Conservation (phyloP, 176 grass and related monocot genomes). For the Phyllostachys edulis region DNA sequence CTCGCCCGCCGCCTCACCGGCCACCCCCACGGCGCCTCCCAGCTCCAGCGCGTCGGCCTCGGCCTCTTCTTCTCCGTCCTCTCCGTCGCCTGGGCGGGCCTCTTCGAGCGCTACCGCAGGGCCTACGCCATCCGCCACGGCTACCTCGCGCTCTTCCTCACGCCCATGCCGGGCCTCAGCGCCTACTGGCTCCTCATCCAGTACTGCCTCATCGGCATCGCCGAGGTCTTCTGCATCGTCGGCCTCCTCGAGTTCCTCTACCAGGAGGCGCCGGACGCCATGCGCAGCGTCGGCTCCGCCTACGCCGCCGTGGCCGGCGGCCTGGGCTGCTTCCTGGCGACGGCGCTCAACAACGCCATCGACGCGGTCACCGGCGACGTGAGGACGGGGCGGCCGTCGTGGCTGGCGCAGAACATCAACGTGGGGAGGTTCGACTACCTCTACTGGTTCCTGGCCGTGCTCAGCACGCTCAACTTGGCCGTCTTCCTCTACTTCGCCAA, state of each 20-base stretch:
- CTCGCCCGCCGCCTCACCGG: constrained; percentile 69
- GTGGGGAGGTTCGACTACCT: constrained; percentile 73
- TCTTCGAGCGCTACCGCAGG: constrained; percentile 79
- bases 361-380: constrained; percentile 61
- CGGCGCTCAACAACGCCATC: constrained; percentile 70
- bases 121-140: constrained; percentile 69
- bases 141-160: constrained; percentile 57
- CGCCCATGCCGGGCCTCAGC: constrained; percentile 79
- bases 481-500: constrained; percentile 64
- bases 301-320: constrained; percentile 93
- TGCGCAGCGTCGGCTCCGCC: constrained; percentile 74
- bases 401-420: constrained; percentile 96
- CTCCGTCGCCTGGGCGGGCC: constrained; percentile 77
- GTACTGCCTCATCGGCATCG: constrained; percentile 84
- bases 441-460: constrained; percentile 77
- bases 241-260: constrained; percentile 90
- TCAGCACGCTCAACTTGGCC: constrained; percentile 70
- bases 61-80: constrained; percentile 69
- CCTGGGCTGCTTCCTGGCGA: constrained; percentile 80
- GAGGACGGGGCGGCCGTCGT: constrained; percentile 35
- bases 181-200: constrained; percentile 96
- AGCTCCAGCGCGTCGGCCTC: constrained; percentile 83
- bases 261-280: constrained; percentile 98
- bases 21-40: constrained; percentile 84
- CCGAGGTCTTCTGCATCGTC: constrained; percentile 94